Base-by-base conservation (phyloP, 2,329 filamentous ascomycete genomes). In the Penicillium polonicum region DNA sequence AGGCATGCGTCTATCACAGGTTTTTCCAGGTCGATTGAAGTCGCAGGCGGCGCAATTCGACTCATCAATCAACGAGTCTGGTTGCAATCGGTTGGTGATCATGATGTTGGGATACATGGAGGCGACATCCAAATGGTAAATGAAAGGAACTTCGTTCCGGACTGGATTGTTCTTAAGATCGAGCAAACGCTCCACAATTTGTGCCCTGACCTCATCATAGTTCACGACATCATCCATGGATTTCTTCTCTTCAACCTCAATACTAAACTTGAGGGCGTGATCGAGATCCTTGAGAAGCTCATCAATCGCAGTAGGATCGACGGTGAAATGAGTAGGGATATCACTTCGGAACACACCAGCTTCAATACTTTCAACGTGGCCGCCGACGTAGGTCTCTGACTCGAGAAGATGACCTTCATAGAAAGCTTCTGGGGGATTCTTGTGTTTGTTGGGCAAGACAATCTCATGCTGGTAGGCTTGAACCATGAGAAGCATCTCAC, bases 31-130 rank as follows among this genome's bases (percentile, higher is more conserved):
- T 44, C 94, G 83, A 66, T 99, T 99, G 81, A 99, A 99, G 73
- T 99, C 95, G 75, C 95, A 99, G 12, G 94, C 92, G 3, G 94
- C 94, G 69, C 95, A 99, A 68, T 96, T 91, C 0, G 92, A 91
- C 72, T 99, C 95, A 48, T 93, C 82, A 53, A 99, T 95, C 92
- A 99, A 96, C n/a, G 94, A 97, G 74, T 99, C 94, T 0, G 94
- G 94, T 67, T 99, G 94, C 46, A 99, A 77, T 73, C 94, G 89
- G 74, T 99, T 99, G 1, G 94, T 99, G 2, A 95, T 99, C 95
- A 99, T 99, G 74, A 99, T 99, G 75, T 99, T 99, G 10, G 94
- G 94, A 73, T 99, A 99, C 94, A 99, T 99, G 59, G 94, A 97
- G 19, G 94, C 94, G 58, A 99, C 95, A 71, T 99, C 94, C 78